Base-by-base conservation (phyloP, 1,139 yeast species). In the Arxiozyma heterogenica region DNA sequence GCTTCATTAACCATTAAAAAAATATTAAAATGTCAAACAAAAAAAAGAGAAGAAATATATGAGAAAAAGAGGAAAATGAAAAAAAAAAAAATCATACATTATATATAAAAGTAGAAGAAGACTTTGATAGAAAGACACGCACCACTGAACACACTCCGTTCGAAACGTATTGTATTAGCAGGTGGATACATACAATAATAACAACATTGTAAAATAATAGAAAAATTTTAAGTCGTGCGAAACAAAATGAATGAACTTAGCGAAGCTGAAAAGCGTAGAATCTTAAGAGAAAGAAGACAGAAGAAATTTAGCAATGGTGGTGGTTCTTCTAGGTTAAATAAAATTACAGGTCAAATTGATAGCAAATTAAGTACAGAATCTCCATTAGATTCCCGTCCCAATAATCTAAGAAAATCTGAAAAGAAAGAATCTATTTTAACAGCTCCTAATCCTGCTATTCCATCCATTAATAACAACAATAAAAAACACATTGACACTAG, bases 281-380 rank as follows among this genome's bases (percentile, higher is more conserved):
- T 82, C 34, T 70, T 84, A 44, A 76, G 90, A 57, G 90, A 85
- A 64, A 77, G 89, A 64, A 75, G 91, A 61, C 84, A 82, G 51
- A 85, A 86, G 59, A 84, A 83, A 67, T 77, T 85, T 75, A 74
- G 76, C 53, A 74, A 78, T 57, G 84, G 86, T 3, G 76, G 77
- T 50, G 85, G 83, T 23, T 65, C 79, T 3, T 74, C 75, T 20
- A 73, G 93, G 55, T 69, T 85, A 62, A 80, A 78, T 58, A 78
- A 72, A 55, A 78, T 78, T 57, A 72, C 78, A 0, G 79, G 79
- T 0, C 70, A 70, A 8, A 57, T 66, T 30, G 69, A 67, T 45
- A 70, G 75, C 49, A 65, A 63, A 41, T 54, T 72, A 52, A 64
- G 70, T 8, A 61, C 73, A 6, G 67, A 64, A 6, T 68, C 75